Evolutionary conservation across 805 yeast species (phyloP), one percentile per base, ranked within the genome.

Genomic region (Ogataea methanolica): DNA sequence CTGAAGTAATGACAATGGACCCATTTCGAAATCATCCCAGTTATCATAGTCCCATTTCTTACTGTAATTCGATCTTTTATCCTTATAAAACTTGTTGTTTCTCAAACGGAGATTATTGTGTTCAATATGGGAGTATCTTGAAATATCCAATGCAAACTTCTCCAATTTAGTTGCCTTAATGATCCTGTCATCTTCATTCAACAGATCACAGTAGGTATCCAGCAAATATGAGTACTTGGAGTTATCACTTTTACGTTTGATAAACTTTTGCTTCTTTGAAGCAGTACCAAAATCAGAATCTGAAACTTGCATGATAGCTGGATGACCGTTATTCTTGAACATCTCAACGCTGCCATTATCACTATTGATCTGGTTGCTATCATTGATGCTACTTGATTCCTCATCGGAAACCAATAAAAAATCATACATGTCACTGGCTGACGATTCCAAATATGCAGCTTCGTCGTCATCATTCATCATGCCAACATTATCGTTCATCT

Each of bases 1-100:
- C 15, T 53, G 41, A 51, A 52, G 46, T 38, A 55, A 19, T 14
- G 58, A 55, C n/a, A 55, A 39, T 4, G 58, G 58, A 17, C 62
- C 58, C 54, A 59, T 59, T 33, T 64, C 68, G 43, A 66, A 57
- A 39, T 62, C 62, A 41, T 59, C 56, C 62, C 78, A 71, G 1
- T 63, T 65, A 21, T 69, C 66, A 54, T 77, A 77, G 51, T 72
- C 59, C 80, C 81, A 79, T 42, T 69, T 68, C 11, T 52, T 40
- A 2, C 63, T 47, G 53, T 71, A 70, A 1, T 44, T n/a, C 21
- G 42, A 36, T 17, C 55, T 48, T 29, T 54, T 56, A 7, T 54
- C 50, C 26, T 55, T 55, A 42, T 65, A 60, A 3, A 61, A 45
- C 26, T 51, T 38, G 39, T 57, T 59, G 47, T 67, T 67, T 39